These are phyloP conservation scores for Stagonosporopsis rhizophila DNA, from an alignment of 2,329 filamentous ascomycete species.

Conservation along the genomic window DNA sequence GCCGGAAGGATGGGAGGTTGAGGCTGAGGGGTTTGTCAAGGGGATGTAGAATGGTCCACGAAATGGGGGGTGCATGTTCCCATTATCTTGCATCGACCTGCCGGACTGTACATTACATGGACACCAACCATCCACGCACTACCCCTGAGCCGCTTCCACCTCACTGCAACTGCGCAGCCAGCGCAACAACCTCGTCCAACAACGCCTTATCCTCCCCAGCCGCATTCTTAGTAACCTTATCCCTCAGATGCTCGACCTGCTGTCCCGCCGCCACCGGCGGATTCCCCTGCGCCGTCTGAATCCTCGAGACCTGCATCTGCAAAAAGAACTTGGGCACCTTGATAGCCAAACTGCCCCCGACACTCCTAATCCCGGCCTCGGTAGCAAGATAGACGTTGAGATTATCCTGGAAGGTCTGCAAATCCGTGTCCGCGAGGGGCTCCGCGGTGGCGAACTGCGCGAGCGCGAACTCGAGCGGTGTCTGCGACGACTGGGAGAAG, in stretches of 20 bases:
- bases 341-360: conserved; percentile 61
- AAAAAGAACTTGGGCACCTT: conserved; percentile 71
- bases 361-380: conserved; percentile 64
- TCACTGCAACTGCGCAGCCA: conserved; percentile 35
- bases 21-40: conserved; percentile 56
- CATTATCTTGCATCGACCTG: neutral
- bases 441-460: conserved; percentile 60
- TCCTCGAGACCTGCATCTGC: conserved; percentile 64
- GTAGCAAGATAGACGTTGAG: conserved; percentile 66
- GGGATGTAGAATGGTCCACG: conserved; percentile 27
- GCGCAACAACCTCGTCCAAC: conserved; percentile 59
- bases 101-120: neutral
- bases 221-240: conserved; percentile 65
- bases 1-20: conserved; percentile 57
- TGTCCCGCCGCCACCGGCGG: conserved; percentile 59
- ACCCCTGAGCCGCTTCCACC: too few relatives aligned
- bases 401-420: conserved; percentile 60
- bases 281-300: conserved; percentile 66
- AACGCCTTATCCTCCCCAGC: conserved; percentile 58
- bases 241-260: conserved; percentile 64
- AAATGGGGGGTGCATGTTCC: too few relatives aligned
- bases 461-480: conserved; percentile 63
- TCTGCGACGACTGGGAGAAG: conserved; percentile 59
- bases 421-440: conserved; percentile 58
- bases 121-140: too few relatives aligned